Base-by-base conservation (phyloP, 2,329 filamentous ascomycete species). In the Stachybotrys chartarum region DNA sequence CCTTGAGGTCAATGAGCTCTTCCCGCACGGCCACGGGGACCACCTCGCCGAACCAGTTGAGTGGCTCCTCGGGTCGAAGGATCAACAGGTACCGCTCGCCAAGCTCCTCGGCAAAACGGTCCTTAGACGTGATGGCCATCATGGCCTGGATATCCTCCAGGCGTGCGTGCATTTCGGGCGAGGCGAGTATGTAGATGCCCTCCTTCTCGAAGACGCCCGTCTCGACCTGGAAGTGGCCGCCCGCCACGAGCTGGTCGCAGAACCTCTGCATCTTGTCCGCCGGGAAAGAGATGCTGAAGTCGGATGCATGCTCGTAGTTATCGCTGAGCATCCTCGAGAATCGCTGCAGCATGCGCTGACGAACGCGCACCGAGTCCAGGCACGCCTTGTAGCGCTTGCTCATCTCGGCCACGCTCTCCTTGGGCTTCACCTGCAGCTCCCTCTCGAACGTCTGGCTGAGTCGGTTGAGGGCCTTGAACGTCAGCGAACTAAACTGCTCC, bases 311-410 rank as follows among this genome's bases (percentile, higher is more conserved):
- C 70, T 99, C 94, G 66, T 99, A 99, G 56, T 93, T 86, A 67
- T 96, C 90, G 63, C 89, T 92, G 54, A 99, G 73, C 68, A 96
- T 90, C 61, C 91, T 84, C 17, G 90, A 94, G 72, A 97, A 97
- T 57, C 94, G 90, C 68, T 97, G 96, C 59, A 99, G 79, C 82
- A 97, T 97, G 71, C 94, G 84, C 72, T 99, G 94, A 24, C 94
- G 85, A 56, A 97, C 92, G 65, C 94, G 91, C 24, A 97, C 95
- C 1, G 94, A 97, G 70, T 99, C 94, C 3, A 99, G 77, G 59
- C 92, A 91, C 58, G 91, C 88, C 73, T 97, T 97, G 78, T 97
- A 99, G 50, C 94, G 85, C 75, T 96, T 97, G 71, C 94, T 95
- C 88, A 97, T 96, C 59, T 97, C 93, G 8, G 84, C 76, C 1